Evolutionary conservation across 2,329 filamentous ascomycete species (phyloP).

Genomic region (Xylariomycetidae sp.): DNA sequence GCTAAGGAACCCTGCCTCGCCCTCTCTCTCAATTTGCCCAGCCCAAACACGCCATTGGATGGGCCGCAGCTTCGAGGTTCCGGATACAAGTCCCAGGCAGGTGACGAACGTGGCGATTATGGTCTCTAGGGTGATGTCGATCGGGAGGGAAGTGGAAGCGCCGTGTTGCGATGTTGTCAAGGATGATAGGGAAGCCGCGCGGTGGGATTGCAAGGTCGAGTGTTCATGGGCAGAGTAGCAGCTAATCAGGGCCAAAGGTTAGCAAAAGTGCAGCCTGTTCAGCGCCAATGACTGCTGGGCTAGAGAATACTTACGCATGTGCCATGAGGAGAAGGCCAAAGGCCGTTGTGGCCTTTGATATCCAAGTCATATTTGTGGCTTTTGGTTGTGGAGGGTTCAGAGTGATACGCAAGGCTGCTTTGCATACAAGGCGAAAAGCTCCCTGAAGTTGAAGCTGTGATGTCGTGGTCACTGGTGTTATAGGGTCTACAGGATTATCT

Average conservation of each 20-base stretch:
- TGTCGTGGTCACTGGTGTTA: no score
- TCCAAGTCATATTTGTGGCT: constrained; percentile 57
- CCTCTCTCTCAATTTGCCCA: constrained; percentile 75
- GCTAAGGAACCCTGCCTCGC: constrained; percentile 50
- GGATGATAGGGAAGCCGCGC: constrained; percentile 39
- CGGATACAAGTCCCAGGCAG: constrained; percentile 75
- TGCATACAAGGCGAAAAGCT: no score
- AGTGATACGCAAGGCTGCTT: background rate
- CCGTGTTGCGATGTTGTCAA: constrained; percentile 36
- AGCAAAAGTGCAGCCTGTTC: constrained; percentile 6
- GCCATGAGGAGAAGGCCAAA: constrained; percentile 73
- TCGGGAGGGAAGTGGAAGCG: constrained; percentile 53
- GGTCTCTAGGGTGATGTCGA: constrained; percentile 85
- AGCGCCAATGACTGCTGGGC: background rate
- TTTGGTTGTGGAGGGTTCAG: background rate
- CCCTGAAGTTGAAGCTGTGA: no score
- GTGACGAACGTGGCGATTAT: constrained; percentile 73
- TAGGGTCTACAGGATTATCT: no score
- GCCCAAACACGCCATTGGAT: constrained; percentile 81
- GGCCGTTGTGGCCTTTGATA: constrained; percentile 64
- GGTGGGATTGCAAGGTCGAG: constrained; percentile 62
- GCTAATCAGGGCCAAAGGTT: constrained; percentile 39
- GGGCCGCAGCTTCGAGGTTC: constrained; percentile 72
- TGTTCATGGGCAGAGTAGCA: constrained; percentile 97
- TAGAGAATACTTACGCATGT: constrained; percentile 65